Evolutionary conservation across 371 early-diverging fungal species (phyloP), one percentile per base, ranked within the genome.

Genomic region (Nematocida ironsii): DNA sequence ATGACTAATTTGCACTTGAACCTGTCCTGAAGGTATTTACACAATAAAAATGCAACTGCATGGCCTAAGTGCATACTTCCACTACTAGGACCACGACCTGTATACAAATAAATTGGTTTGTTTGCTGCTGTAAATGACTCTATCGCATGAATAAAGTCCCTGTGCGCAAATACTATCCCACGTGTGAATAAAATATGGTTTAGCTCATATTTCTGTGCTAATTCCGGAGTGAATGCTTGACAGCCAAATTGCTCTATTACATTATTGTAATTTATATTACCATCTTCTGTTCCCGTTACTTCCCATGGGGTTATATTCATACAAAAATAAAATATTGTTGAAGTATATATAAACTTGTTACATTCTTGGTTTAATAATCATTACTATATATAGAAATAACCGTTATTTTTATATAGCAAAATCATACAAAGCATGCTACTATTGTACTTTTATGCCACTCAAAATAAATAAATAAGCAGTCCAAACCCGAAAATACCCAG

Each of bases 31-130:
- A 98, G 87, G 87, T 90, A 93, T 92, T 96, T 93, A 91, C 96
- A 96, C 82, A 99, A 94, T 48, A 95, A 83, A 88, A 99, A 96
- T 40, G 99, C 97, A 67, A 97, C 89, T 91, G 95, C 92, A 86
- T 99, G 99, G 13, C 99, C 99, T 55, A 96, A 87, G 85, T 97
- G 99, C 97, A 99, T 97, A 86, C 91, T 91, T 52, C 90, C 92
- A 76, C 92, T 91, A 67, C 93, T 92, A 33, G 99, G 99, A 16
- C 99, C 99, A 84, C 99, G 93, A n/a, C 99, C 99, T 23, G 98
- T 99, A 89, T 99, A 99, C 68, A 99, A 88, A 87, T 91, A 99
- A 89, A 97, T 96, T 11, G 95, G 94, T 88, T 95, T 93, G 0
- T 18, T 13, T 23, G 62, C 69, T 83, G 93, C 90, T 88, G 94